Evolutionary conservation across 352 stramenopile species (phyloP).

Genomic region (Globisporangium spiculum): DNA sequence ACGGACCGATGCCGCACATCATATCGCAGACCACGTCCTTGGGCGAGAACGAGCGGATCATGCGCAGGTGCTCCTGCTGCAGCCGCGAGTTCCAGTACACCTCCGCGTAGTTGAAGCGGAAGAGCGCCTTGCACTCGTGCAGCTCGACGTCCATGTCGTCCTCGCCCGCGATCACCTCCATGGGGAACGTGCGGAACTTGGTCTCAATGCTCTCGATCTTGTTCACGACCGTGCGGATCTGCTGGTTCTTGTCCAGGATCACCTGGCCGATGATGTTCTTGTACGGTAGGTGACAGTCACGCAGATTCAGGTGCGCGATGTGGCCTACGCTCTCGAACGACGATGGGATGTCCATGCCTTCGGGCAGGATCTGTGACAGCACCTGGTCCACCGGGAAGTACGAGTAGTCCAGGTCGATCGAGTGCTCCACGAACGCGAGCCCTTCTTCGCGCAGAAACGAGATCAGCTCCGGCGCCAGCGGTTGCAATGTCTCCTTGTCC

Average conservation of each 20-base stretch:
- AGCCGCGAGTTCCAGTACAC: conserved; percentile 98
- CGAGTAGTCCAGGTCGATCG: conserved; percentile 74
- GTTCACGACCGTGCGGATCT: conserved; percentile 96
- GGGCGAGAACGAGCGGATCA: conserved; percentile 78
- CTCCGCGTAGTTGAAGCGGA: conserved; percentile 94
- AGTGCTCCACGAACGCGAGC: conserved; percentile 58
- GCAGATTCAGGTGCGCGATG: conserved; percentile 97
- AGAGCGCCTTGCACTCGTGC: conserved; percentile 92
- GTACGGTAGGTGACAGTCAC: conserved; percentile 93
- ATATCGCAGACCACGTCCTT: conserved; percentile 90
- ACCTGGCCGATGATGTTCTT: conserved; percentile 97
- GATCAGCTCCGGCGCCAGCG: conserved; percentile 49
- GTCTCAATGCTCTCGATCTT: conserved; percentile 96
- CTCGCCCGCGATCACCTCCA: conserved; percentile 93
- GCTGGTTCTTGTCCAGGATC: conserved; percentile 97
- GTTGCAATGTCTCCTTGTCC: conserved; percentile 51
- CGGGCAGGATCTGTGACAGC: conserved; percentile 81
- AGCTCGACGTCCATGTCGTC: conserved; percentile 85
- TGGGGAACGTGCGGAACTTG: conserved; percentile 95
- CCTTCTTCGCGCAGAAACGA: conserved; percentile 52
- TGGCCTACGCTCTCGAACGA: conserved; percentile 96
- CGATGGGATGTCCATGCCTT: conserved; percentile 85
- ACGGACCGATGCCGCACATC: conserved; percentile 96
- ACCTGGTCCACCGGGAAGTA: conserved; percentile 81
- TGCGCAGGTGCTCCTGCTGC: conserved; percentile 92